phyloP scores from a whole-genome alignment of 495 filamentous ascomycete species.

The Penicillium flavigenum region DNA sequence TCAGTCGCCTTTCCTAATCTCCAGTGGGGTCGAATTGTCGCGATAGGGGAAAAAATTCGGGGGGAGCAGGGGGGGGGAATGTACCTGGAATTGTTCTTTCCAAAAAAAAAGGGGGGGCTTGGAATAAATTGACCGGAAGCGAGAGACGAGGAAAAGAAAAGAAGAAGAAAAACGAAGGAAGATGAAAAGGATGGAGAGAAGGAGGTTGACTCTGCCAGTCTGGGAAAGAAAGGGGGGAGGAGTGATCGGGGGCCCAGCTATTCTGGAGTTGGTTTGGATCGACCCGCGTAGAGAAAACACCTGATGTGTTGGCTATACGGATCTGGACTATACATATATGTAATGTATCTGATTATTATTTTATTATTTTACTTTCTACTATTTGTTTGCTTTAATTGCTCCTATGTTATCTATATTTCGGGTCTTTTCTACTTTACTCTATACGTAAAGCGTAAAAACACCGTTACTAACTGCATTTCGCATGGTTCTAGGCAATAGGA shows the following conservation, averaged over 20 bases:
- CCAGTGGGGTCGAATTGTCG: slow-evolving; percentile 13
- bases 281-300: slow-evolving; percentile 11
- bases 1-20: slow-evolving; percentile 15
- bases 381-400: not conserved
- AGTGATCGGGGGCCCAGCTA: slow-evolving; percentile 15
- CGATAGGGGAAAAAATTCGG: slow-evolving; percentile 10
- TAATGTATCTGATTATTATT: not conserved
- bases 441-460: not conserved
- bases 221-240: slow-evolving; percentile 37
- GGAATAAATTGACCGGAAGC: slow-evolving; percentile 2
- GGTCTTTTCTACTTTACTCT: not conserved
- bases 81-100: slow-evolving; percentile 21
- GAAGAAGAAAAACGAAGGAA: slow-evolving; percentile 22
- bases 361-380: not conserved
- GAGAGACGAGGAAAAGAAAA: slow-evolving; percentile 22
- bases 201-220: slow-evolving; percentile 21
- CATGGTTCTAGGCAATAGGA: not conserved
- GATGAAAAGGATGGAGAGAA: slow-evolving; percentile 20
- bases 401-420: not conserved
- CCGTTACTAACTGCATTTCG: slow-evolving; percentile 13
- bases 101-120: slow-evolving; percentile 1
- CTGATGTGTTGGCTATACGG: not conserved
- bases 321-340: not conserved
- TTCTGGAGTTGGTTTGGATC: slow-evolving; percentile 31
- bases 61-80: slow-evolving; percentile 16